phyloP scores from a whole-genome alignment of 73 alveolate genomes.

The Paramecium biaurelia region DNA sequence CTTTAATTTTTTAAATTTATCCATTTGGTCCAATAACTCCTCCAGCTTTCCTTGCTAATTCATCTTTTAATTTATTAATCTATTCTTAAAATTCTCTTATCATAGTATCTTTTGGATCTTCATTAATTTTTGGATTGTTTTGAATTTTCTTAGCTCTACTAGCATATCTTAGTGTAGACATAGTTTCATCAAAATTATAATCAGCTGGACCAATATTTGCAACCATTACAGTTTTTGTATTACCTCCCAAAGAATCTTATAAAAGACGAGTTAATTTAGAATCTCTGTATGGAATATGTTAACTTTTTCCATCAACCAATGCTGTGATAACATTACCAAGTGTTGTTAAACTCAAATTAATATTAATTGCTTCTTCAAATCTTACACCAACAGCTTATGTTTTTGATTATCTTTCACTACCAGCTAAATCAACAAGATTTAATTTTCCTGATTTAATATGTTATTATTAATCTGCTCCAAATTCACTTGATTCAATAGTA shows the following conservation, averaged over 20 bases:
- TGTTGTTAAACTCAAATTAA: slow-evolving; percentile 88
- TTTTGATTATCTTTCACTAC: slow-evolving; percentile 93
- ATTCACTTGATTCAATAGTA: slow-evolving; percentile 88
- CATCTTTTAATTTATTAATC: slow-evolving; percentile 87
- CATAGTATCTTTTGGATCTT: slow-evolving; percentile 99
- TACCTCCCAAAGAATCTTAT: slow-evolving; percentile 98
- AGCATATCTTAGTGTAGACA: slow-evolving; percentile 96
- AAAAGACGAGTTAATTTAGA: slow-evolving; percentile 95
- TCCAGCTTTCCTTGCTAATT: slow-evolving; percentile 80
- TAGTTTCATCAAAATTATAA: slow-evolving; percentile 97
- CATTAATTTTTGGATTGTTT: slow-evolving; percentile 97
- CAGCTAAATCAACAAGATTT: slow-evolving; percentile 97
- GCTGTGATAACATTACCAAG: slow-evolving; percentile 95
- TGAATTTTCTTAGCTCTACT: slow-evolving; percentile 96
- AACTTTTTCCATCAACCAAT: slow-evolving; percentile 86
- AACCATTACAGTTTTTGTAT: slow-evolving; percentile 98
- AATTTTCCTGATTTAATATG: slow-evolving; percentile 95
- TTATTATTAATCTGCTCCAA: slow-evolving; percentile 85
- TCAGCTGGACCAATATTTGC: slow-evolving; percentile 99
- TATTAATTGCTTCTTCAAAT: slow-evolving; percentile 92
- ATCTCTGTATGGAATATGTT: slow-evolving; percentile 97
- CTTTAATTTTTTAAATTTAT: slow-evolving; percentile 60
- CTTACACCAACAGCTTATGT: slow-evolving; percentile 95
- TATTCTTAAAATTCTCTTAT: slow-evolving; percentile 94
- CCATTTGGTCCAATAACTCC: slow-evolving; percentile 83